A percentile compares a stretch with the other conserved stretches of the same genome.
Conservation (phyloP, 176 grass and related monocot species). For the Carex kokanica region DNA sequence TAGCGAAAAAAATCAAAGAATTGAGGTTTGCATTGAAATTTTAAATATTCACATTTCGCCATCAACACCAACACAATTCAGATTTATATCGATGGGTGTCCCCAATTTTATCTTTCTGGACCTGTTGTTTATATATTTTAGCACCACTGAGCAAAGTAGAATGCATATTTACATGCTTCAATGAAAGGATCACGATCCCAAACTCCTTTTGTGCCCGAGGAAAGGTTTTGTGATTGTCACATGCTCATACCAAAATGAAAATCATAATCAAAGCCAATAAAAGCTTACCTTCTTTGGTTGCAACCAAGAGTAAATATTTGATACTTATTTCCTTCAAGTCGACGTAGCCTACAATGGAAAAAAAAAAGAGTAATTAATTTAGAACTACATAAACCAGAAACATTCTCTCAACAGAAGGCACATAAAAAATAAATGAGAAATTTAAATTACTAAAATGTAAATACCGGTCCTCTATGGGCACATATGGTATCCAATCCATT, state of each 20-base stretch:
- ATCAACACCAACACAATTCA: neutral
- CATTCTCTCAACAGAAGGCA: conserved; percentile 4
- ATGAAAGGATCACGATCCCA: neutral
- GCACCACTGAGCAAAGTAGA: neutral
- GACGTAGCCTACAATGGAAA: conserved; percentile 44
- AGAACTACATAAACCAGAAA: neutral
- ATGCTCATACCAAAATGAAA: conserved; percentile 5
- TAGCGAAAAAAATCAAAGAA: neutral
- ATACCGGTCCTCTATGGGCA: conserved; percentile 79
- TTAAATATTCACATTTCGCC: neutral
- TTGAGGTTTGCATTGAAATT: neutral
- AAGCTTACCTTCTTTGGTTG: conserved; percentile 76
- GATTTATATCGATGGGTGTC: neutral
- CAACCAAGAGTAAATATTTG: conserved; percentile 87
- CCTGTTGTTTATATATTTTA: neutral
- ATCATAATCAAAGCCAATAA: neutral
- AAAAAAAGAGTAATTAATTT: conserved; percentile 9
- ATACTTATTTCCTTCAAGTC: conserved; percentile 61
- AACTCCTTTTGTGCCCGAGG: neutral
- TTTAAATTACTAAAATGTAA: conserved; percentile 5
- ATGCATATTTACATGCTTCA: neutral
- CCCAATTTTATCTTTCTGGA: neutral
- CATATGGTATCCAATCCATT: conserved; percentile 96
- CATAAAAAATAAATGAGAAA: conserved; percentile 23
- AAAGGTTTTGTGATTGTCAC: neutral